Conservation (phyloP, 345 rosid genomes). For the Brassica juncea region DNA sequence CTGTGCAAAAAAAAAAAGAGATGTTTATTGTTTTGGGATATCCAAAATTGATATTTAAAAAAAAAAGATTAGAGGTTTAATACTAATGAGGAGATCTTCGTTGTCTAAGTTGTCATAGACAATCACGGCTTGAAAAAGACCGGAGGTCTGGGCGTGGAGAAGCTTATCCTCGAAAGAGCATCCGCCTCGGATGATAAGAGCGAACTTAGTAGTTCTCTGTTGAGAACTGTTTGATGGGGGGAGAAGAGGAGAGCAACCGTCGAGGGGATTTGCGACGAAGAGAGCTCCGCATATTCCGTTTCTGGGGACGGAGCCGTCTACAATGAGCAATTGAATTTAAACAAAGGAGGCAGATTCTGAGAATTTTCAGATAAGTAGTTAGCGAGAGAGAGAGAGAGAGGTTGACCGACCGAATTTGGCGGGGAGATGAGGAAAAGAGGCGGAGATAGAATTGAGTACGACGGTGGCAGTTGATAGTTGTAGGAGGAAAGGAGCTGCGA, state of each 20-base stretch:
- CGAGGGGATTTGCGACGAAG: slow-evolving; percentile 55
- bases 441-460: slow-evolving; percentile 50
- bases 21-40: too few relatives aligned
- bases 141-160: slow-evolving; percentile 52
- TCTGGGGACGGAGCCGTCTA: slow-evolving; percentile 47
- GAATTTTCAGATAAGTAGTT: neutral
- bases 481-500: slow-evolving; percentile 27
- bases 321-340: neutral
- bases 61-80: too few relatives aligned
- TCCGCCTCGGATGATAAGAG: slow-evolving; percentile 58
- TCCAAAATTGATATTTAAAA: neutral
- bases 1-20: slow-evolving; percentile 39
- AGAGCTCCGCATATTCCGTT: slow-evolving; percentile 65
- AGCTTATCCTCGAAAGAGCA: slow-evolving; percentile 72
- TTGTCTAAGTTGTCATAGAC: slow-evolving; percentile 56
- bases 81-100: slow-evolving; percentile 57
- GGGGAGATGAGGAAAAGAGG: slow-evolving; percentile 66
- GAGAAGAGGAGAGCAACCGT: slow-evolving; percentile 56
- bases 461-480: slow-evolving; percentile 47
- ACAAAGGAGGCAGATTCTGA: too few relatives aligned
- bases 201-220: slow-evolving; percentile 39
- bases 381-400: neutral
- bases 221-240: slow-evolving; percentile 43
- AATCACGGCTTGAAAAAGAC: slow-evolving; percentile 61
- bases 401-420: slow-evolving; percentile 71